Conservation (phyloP, 192 early-diverging fungal genomes). For the Coemansia sp. region DNA sequence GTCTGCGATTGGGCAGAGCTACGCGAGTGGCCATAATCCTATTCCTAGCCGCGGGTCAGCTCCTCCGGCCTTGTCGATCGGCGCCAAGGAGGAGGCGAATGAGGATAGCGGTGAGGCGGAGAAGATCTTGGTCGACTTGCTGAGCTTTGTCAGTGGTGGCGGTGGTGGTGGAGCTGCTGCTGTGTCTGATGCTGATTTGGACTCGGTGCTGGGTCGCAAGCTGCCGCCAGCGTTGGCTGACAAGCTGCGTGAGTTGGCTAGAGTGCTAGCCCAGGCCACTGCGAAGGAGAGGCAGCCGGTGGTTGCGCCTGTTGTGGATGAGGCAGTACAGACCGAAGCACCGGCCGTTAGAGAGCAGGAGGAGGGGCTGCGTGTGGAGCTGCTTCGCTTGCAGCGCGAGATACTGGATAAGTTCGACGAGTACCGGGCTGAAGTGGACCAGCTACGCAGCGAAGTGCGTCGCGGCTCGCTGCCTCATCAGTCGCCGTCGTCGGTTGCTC, state of each 20-base stretch:
- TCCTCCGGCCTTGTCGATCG: neutral
- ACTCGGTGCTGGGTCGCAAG: neutral
- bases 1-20: conserved; percentile 1
- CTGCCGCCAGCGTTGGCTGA: conserved; percentile 34
- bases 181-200: neutral
- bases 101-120: neutral
- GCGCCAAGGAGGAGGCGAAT: neutral
- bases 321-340: conserved; percentile 16
- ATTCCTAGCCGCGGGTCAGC: neutral
- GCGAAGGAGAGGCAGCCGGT: neutral
- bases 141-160: neutral
- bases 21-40: neutral
- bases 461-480: conserved; percentile 11
- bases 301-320: conserved; percentile 3
- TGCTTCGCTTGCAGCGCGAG: conserved; percentile 29
- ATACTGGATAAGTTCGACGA: conserved; percentile 38
- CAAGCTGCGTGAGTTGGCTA: conserved; percentile 33
- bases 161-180: too few species aligned
- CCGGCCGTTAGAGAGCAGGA: neutral
- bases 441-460: conserved; percentile 40
- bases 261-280: conserved; percentile 9
- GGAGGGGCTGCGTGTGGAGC: conserved; percentile 17
- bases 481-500: conserved; percentile 11
- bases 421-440: conserved; percentile 33
- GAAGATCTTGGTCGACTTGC: neutral